A percentile compares a stretch with the other conserved stretches of the same genome.
Conservation (phyloP, 2,329 filamentous ascomycete species). For the Polytolypa hystricis region DNA sequence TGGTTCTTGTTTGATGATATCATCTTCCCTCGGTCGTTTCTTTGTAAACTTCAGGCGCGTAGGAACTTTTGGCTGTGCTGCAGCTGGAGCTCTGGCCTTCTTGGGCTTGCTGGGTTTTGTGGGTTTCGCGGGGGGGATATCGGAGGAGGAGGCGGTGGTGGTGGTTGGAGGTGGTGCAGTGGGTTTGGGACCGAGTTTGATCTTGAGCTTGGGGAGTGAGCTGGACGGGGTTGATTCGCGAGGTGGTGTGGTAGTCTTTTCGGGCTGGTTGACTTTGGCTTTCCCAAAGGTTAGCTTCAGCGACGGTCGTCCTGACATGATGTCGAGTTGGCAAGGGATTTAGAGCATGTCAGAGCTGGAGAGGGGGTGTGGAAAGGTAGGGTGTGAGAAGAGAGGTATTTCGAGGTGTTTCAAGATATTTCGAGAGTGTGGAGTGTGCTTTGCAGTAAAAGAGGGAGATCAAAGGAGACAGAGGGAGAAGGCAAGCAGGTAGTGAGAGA, state of each 20-base stretch:
- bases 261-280: slow-evolving; percentile 21
- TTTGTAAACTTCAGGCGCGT: slow-evolving; percentile 7
- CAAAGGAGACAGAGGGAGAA: too few relatives aligned
- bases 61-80: neutral
- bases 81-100: slow-evolving; percentile 3
- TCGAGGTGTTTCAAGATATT: too few relatives aligned
- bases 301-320: slow-evolving; percentile 28
- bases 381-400: too few relatives aligned
- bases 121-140: slow-evolving; percentile 12
- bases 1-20: slow-evolving; percentile 4
- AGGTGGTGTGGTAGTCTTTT: slow-evolving; percentile 14
- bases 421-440: too few relatives aligned
- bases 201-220: slow-evolving; percentile 28
- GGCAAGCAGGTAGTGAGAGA: too few relatives aligned
- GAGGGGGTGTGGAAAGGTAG: too few relatives aligned
- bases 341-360: too few relatives aligned
- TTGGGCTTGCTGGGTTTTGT: slow-evolving; percentile 15
- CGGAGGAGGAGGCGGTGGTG: slow-evolving; percentile 15
- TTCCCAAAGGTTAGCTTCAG: slow-evolving; percentile 34
- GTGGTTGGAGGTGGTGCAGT: slow-evolving; percentile 12
- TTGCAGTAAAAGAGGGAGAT: too few relatives aligned
- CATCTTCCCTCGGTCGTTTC: slow-evolving; percentile 11
- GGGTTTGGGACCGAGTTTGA: slow-evolving; percentile 29
- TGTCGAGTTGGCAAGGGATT: too few relatives aligned
- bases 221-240: slow-evolving; percentile 13